Conservation (phyloP, 2,329 filamentous ascomycete species). For the Alternaria sp. region DNA sequence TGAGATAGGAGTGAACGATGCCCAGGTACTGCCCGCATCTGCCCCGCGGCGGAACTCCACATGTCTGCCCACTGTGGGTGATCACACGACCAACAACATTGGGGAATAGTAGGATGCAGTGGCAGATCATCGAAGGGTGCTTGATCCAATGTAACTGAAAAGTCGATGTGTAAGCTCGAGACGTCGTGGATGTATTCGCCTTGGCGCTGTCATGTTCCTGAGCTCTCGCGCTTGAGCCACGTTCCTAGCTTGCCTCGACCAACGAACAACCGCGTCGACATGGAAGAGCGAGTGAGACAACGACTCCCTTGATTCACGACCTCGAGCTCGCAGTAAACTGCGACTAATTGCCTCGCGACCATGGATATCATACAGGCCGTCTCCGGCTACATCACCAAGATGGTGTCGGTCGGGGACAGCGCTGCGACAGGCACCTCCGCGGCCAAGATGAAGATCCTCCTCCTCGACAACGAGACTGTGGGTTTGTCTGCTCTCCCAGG, state of each 20-base stretch:
- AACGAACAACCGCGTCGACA: constrained; percentile 10
- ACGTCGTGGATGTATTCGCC: neutral
- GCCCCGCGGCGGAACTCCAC: neutral
- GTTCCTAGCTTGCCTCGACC: neutral
- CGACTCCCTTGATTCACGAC: neutral
- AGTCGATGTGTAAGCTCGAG: neutral
- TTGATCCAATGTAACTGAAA: neutral
- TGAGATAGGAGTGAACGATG: neutral
- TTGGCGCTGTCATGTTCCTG: constrained; percentile 1
- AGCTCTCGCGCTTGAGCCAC: constrained; percentile 10
- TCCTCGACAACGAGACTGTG: constrained; percentile 91
- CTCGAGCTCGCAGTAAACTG: neutral
- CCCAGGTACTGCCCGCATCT: neutral
- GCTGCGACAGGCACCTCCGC: constrained; percentile 69
- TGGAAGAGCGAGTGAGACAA: constrained; percentile 3
- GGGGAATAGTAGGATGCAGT: neutral
- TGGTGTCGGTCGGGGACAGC: constrained; percentile 83
- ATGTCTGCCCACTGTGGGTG: neutral
- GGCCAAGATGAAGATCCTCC: constrained; percentile 96
- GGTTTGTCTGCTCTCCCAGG: constrained; percentile 53
- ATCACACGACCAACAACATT: neutral
- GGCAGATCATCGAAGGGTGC: neutral
- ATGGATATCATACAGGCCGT: constrained; percentile 97
- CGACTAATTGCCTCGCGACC: constrained; percentile 1
- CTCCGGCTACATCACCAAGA: constrained; percentile 94